Conservation (phyloP, 2,329 filamentous ascomycete genomes). For the Colletotrichum sp. region DNA sequence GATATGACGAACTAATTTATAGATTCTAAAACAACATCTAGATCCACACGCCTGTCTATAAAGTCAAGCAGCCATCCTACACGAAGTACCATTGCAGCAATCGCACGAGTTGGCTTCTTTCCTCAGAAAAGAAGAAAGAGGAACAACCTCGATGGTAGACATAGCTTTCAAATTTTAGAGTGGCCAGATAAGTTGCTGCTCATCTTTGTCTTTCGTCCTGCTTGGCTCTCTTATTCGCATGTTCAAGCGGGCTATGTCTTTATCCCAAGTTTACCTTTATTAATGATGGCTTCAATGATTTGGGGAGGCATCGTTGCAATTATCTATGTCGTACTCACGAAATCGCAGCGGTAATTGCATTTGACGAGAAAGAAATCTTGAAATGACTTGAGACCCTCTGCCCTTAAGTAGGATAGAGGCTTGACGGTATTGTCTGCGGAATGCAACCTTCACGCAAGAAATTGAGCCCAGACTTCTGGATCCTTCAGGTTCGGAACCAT, state of each 20-base stretch:
- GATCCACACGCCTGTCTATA: not conserved
- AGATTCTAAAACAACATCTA: not conserved
- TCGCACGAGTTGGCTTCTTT: not conserved
- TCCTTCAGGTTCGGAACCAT: not conserved
- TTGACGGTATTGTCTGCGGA: not conserved
- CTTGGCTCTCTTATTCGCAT: not conserved
- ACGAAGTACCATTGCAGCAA: not conserved
- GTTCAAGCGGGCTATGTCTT: not conserved
- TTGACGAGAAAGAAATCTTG: not conserved
- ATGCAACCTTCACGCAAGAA: not conserved
- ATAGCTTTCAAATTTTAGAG: not conserved
- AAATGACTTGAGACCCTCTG: not conserved
- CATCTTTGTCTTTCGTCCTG: not conserved
- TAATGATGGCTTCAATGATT: not conserved
- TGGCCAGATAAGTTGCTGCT: not conserved
- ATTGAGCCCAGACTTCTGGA: not conserved
- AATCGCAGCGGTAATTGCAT: too few relatives aligned
- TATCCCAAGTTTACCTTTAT: not conserved
- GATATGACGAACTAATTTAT: not conserved
- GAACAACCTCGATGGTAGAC: fast-evolving
- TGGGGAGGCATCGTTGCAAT: not conserved
- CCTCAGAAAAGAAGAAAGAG: not conserved
- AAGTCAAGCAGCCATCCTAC: not conserved
- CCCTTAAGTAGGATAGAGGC: too few relatives aligned
- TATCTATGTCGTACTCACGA: too few relatives aligned